Base-by-base conservation (phyloP, 345 rosid species). In the Arabis hirsuta region DNA sequence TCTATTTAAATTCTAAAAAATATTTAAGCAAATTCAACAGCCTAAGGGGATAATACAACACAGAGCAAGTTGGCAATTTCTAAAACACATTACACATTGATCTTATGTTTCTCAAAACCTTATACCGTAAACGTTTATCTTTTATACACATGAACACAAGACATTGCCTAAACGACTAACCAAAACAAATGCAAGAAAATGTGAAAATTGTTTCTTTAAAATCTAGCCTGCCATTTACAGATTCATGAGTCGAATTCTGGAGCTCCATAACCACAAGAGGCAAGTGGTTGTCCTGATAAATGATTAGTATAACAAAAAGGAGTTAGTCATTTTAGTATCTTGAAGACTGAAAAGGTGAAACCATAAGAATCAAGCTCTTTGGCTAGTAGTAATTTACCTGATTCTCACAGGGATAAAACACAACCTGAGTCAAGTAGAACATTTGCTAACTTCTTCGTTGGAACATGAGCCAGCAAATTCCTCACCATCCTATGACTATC, bases 341-440 rank as follows among this genome's bases (percentile, higher is more conserved):
- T 55, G 60, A 55, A 31, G 60, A 27, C 36, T 53, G 38, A 27
- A 53, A 12, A 5, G 19, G 38, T 53, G 36, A 53, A 53, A 53
- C 38, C 36, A 27, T 13, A 53, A 53, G 57, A 52, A 52, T 24
- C 55, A 51, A 51, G 32, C 14, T 52, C 34, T 26, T 12, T 52
- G 56, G 8, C 34, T 22, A 24, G 12, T 26, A 26, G 34, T 7
- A 12, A 6, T 12, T 6, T 7, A 53, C 57, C 57, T 53, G 19
- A 53, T 31, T 12, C 19, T 26, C 57, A 27, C 32, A 29, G 32
- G 32, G 32, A 4, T 29, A 53, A 32, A 55, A 22, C 24, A 55
- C 7, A 31, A 32, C 29, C 39, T 27, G 41, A 55, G 32, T 29
- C 32, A 3, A 29, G 32, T 29, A 29, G 32, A 29, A 8, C 24